Conservation (phyloP, 306 rosid species). For the Lupinus albus region DNA sequence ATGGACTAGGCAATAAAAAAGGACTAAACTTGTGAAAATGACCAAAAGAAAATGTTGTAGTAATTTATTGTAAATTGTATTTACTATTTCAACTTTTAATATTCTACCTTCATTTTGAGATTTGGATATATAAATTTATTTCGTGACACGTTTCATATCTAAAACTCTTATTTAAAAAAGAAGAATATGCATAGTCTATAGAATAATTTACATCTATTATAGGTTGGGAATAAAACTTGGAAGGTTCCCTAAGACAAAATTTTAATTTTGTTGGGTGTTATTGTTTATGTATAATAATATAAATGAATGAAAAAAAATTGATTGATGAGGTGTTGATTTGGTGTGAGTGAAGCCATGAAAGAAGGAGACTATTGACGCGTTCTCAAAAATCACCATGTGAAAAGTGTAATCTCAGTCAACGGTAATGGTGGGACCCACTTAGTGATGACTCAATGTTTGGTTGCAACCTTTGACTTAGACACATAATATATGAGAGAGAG, state of each 20-base stretch:
- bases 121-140: not conserved
- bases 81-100: too few species aligned
- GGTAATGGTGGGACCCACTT: constrained; percentile 20
- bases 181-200: too few species aligned
- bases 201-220: not conserved
- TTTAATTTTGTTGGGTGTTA: too few species aligned
- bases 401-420: constrained; percentile 54
- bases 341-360: not conserved
- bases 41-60: constrained; percentile 31
- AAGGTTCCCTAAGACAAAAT: not conserved
- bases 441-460: too few species aligned
- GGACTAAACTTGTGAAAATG: constrained; percentile 52
- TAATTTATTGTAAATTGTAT: too few species aligned
- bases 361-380: constrained; percentile 44
- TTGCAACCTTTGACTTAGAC: not conserved
- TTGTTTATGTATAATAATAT: too few species aligned
- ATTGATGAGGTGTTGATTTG: not conserved
- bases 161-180: too few species aligned
- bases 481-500: not conserved
- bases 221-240: too few species aligned
- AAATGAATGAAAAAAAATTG: too few species aligned
- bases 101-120: not conserved
- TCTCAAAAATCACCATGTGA: constrained; percentile 43
- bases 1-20: constrained; percentile 74
- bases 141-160: not conserved